Evolutionary conservation across 257 asterid genomes (phyloP).

Genomic region (Solanum lycopersicoides): DNA sequence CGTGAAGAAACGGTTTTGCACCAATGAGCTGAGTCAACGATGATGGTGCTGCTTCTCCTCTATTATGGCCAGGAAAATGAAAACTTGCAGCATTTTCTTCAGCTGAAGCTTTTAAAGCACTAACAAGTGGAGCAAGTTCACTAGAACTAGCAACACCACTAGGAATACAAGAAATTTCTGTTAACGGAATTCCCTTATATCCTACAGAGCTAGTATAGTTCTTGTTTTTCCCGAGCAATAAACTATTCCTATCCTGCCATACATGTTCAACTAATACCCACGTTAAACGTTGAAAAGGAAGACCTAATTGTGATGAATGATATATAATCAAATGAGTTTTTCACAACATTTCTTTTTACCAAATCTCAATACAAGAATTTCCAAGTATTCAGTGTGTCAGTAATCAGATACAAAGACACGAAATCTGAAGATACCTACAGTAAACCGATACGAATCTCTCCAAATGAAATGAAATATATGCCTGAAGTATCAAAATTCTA

Average conservation of each 20-base stretch:
- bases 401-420: too few relatives aligned
- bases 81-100: conserved; percentile 55
- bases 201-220: background rate
- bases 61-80: conserved; percentile 84
- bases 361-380: too few relatives aligned
- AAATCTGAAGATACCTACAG: background rate
- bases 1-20: conserved; percentile 46
- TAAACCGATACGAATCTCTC: background rate
- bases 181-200: background rate
- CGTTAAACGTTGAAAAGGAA: background rate
- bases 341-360: background rate
- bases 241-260: background rate
- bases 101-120: conserved; percentile 59
- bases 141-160: background rate
- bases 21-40: conserved; percentile 53
- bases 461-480: background rate
- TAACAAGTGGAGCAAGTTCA: conserved; percentile 47
- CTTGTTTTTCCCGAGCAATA: background rate
- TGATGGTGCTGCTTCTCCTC: conserved; percentile 77
- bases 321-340: background rate
- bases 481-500: background rate
- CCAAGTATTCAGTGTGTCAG: too few relatives aligned
- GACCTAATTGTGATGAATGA: background rate
- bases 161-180: background rate
- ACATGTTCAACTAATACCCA: background rate